phyloP scores from a whole-genome alignment of 1,139 yeast species.

The Debaryomyces coudertii region DNA sequence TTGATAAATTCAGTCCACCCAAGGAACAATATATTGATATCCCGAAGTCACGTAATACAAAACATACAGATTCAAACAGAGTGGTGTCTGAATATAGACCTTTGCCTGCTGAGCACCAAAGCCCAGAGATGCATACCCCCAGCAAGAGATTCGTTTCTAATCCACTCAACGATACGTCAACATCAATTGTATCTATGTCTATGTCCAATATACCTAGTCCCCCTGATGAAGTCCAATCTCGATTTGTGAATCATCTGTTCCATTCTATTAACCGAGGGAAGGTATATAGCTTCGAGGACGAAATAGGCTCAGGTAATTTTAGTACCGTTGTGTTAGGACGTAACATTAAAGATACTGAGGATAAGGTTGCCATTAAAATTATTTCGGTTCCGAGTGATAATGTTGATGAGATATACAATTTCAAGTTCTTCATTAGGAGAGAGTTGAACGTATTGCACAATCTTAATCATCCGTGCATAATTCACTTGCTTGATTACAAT shows the following conservation, averaged over 20 bases:
- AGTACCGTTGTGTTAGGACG: constrained; percentile 56
- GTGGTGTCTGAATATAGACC: constrained; percentile 43
- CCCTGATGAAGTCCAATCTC: constrained; percentile 11
- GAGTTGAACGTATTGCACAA: constrained; percentile 69
- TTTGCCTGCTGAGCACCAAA: constrained; percentile 21
- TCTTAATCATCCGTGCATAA: constrained; percentile 47
- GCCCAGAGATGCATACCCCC: constrained; percentile 19
- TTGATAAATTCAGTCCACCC: constrained; percentile 16
- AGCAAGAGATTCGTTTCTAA: constrained; percentile 28
- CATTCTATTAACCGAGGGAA: constrained; percentile 14
- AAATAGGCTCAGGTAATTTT: constrained; percentile 63
- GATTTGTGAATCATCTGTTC: constrained; percentile 10
- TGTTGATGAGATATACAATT: constrained; percentile 32
- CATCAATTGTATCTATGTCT: constrained; percentile 13
- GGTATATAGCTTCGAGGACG: constrained; percentile 26
- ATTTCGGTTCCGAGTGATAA: constrained; percentile 37
- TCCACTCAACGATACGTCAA: constrained; percentile 21
- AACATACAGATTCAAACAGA: constrained; percentile 17
- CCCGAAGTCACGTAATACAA: constrained; percentile 3
- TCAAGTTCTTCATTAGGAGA: constrained; percentile 72
- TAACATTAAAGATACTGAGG: constrained; percentile 21
- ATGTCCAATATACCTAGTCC: constrained; percentile 16
- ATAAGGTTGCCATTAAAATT: constrained; percentile 46
- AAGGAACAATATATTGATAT: constrained; percentile 10
- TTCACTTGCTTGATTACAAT: constrained; percentile 38